A percentile compares a stretch with the other conserved stretches of the same genome.
phyloP scores from a whole-genome alignment of 805 yeast species.

The Nakazawaea ambrosiae region DNA sequence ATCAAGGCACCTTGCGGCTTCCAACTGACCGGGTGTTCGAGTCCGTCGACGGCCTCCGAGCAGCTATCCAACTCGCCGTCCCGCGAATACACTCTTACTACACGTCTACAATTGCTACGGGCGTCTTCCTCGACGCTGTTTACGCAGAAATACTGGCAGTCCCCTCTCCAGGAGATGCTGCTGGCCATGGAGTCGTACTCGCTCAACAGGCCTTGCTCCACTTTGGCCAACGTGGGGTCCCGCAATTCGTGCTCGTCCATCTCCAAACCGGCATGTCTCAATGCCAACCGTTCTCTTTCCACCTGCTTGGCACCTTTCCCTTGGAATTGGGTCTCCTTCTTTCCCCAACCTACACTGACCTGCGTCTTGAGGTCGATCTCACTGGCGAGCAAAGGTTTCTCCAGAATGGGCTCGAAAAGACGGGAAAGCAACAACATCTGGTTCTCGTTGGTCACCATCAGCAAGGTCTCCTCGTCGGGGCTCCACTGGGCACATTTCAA shows the following conservation, averaged over 20 bases:
- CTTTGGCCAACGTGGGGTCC: conserved; percentile 83
- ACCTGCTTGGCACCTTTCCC: conserved; percentile 85
- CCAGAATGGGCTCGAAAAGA: conserved; percentile 72
- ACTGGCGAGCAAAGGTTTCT: conserved; percentile 44
- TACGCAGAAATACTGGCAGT: conserved; percentile 75
- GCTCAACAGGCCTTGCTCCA: conserved; percentile 63
- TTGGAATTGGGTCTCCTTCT: conserved; percentile 90
- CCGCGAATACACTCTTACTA: conserved; percentile 73
- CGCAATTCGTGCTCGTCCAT: conserved; percentile 54
- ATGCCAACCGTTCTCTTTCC: conserved; percentile 54
- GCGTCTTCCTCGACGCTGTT: conserved; percentile 48
- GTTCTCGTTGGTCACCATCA: conserved; percentile 54
- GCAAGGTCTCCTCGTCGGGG: conserved; percentile 82
- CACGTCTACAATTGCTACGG: conserved; percentile 49
- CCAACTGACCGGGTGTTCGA: conserved; percentile 75
- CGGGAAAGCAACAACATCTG: conserved; percentile 65
- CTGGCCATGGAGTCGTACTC: conserved; percentile 41
- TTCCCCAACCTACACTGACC: conserved; percentile 98
- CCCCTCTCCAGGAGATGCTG: conserved; percentile 89
- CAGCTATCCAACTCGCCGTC: conserved; percentile 76
- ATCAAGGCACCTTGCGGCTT: conserved; percentile 85
- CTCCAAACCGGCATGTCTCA: conserved; percentile 63
- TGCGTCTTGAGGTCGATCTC: conserved; percentile 67
- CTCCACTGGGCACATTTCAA: conserved; percentile 77
- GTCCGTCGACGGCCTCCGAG: conserved; percentile 82